These are phyloP conservation scores for Penicillium diatomitis DNA, from an alignment of 495 filamentous ascomycete genomes.

Conservation along the genomic window DNA sequence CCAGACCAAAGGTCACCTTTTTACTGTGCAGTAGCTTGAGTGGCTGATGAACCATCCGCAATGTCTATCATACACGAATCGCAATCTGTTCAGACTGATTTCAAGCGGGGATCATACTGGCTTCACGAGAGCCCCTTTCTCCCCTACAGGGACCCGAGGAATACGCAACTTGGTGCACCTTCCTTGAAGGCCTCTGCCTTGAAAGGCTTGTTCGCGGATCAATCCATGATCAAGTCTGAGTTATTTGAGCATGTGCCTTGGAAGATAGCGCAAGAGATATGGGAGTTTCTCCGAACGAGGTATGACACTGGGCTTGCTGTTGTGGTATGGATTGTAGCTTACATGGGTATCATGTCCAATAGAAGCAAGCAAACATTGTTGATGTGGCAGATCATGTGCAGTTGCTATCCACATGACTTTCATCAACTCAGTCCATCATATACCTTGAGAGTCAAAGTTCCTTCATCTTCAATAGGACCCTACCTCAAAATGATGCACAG, in stretches of 20 bases:
- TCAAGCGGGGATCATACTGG: slow-evolving; percentile 22
- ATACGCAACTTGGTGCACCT: slow-evolving; percentile 16
- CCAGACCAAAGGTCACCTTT: too few relatives aligned
- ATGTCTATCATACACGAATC: slow-evolving; percentile 7
- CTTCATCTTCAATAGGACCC: slow-evolving; percentile 14
- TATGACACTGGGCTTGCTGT: slow-evolving; percentile 1
- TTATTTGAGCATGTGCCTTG: slow-evolving; percentile 28
- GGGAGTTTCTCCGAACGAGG: slow-evolving; percentile 28
- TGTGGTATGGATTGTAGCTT: not conserved
- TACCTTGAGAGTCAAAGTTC: slow-evolving; percentile 6
- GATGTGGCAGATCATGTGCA: slow-evolving; percentile 37
- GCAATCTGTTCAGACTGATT: not conserved
- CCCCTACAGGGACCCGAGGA: slow-evolving; percentile 15
- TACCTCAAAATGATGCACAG: slow-evolving; percentile 29
- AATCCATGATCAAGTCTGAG: slow-evolving; percentile 17
- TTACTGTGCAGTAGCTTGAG: too few relatives aligned
- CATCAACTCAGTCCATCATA: slow-evolving; percentile 12
- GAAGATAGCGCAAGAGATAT: slow-evolving; percentile 29
- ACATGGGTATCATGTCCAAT: not conserved
- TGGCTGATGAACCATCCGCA: not conserved
- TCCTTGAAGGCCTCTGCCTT: slow-evolving; percentile 27
- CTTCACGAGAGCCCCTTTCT: slow-evolving; percentile 30
- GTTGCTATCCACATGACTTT: slow-evolving; percentile 26
- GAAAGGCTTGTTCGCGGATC: slow-evolving; percentile 20
- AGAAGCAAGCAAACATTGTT: slow-evolving; percentile 31